These are phyloP conservation scores for Chrysoporthe austroafricana DNA, from an alignment of 2,329 filamentous ascomycete species.

Conservation along the genomic window DNA sequence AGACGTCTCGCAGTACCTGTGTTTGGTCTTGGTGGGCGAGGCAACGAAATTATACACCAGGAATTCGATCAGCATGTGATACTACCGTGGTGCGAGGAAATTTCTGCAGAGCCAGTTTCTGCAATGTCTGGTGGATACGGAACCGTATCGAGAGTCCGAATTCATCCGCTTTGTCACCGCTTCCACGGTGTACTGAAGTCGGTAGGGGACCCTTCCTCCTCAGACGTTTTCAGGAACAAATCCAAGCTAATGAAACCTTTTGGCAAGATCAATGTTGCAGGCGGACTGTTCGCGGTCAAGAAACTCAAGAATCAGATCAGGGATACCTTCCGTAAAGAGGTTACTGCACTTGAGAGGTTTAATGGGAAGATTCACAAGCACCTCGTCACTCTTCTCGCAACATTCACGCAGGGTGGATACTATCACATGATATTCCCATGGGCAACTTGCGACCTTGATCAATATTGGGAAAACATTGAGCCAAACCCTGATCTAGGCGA, in stretches of 20 bases:
- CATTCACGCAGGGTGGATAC: not conserved
- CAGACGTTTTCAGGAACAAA: not conserved
- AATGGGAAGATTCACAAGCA: slow-evolving; percentile 11
- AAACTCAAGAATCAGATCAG: not conserved
- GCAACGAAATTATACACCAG: not conserved
- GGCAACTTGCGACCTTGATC: slow-evolving; percentile 15
- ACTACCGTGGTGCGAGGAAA: slow-evolving; percentile 18
- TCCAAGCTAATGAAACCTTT: not conserved
- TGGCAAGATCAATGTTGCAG: slow-evolving; percentile 18
- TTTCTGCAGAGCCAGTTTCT: not conserved
- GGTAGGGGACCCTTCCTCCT: not conserved
- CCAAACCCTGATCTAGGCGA: not conserved
- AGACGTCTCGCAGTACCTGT: not conserved
- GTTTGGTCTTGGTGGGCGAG: not conserved
- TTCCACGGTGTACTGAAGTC: slow-evolving; percentile 10
- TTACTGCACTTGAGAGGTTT: slow-evolving; percentile 10
- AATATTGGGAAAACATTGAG: not conserved
- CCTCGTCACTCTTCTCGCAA: slow-evolving; percentile 18
- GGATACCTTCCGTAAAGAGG: not conserved
- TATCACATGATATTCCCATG: slow-evolving; percentile 22
- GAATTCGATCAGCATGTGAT: not conserved
- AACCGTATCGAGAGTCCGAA: not conserved
- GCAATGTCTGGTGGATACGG: slow-evolving; percentile 19
- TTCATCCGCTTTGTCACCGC: slow-evolving; percentile 1
- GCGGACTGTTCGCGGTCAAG: slow-evolving; percentile 15